Evolutionary conservation across 2,329 filamentous ascomycete species (phyloP), one percentile per base, ranked within the genome.

Genomic region (Cercospora brassicicola): DNA sequence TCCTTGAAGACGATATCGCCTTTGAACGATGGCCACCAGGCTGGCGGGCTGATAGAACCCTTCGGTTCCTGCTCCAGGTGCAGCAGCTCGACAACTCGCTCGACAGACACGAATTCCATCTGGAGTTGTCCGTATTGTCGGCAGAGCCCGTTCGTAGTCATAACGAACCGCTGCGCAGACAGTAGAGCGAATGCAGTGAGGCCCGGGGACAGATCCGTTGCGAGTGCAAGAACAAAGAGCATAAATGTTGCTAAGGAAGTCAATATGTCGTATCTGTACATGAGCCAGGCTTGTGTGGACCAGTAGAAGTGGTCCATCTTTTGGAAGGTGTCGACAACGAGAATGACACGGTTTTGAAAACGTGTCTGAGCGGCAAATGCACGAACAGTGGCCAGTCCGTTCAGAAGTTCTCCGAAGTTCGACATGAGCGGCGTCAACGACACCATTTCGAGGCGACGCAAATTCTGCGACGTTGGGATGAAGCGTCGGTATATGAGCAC

Each of bases 241-340:
- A 88, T 80, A 67, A 94, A 91, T 0, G 91, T 93, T 7, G 92
- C 92, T 3, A 87, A 77, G 0, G 90, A 91, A 0, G 92, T 92
- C 5, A 94, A 80, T 8, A 83, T 79, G 73, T 92, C 90, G 65
- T 95, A 94, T 11, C 93, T 88, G 75, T 91, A 93, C 77, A 89
- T 89, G 2, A 97, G 84, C 93, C 93, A 97, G 7, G 89, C 88
- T 72, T 96, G 92, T 53, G 96, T 84, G 67, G 89, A 91, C 82
- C 93, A 97, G 81, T 96, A 97, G 81, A 97, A 96, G 78, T 97
- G 94, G 75, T 97, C 94, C 86, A 96, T 95, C 77, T 93, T 93
- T 78, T 97, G 94, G 76, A 97, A 97, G 18, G 89, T 89, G 76
- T 97, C 93, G 0, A 93, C 93, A 0, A 93, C 93, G 2, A 85